Evolutionary conservation across 768 basidiomycete genomes (phyloP), one percentile per base, ranked within the genome.

Genomic region (Goffeauzyma gilvescens): DNA sequence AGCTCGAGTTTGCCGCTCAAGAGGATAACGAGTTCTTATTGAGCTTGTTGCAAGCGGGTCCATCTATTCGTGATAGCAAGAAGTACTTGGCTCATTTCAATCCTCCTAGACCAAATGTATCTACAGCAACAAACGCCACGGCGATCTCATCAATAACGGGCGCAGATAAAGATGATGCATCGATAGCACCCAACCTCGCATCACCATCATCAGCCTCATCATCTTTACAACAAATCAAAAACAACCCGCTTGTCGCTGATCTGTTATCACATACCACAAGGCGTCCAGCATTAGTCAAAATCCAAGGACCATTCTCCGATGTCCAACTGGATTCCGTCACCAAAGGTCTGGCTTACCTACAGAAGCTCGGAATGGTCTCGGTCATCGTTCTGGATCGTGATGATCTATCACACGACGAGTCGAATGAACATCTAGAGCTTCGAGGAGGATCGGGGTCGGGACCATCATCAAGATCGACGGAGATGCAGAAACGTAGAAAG

Each of bases 11-110:
- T n/a, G n/a, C n/a, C n/a, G n/a, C n/a, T n/a, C n/a, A 96, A 86
- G n/a, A n/a, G n/a, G n/a, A n/a, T n/a, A n/a, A n/a, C n/a, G 93
- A 96, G 61, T 89, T 98, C 57, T 87, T 98, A 57, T 67, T 96
- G 43, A 93, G 89, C 24, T 81, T 98, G 55, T 71, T 98, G 39
- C 78, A 81, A 41, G 79, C 93, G 22, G 85, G 82, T 48, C 90
- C 93, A 10, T 95, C 90, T 2, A 64, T 79, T 40, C 71, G 93
- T 50, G 93, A 98, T 60, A 79, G 87, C 22, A 78, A 77, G 41
- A 79, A 79, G 1, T 98, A 93, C 63, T 72, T 93, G 8, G 80
- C 78, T 22, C 83, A 78, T n/a, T 96, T 98, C 61, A 81, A 81
- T 6, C 73, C 75, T 15, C 74, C 75, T n/a, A 25, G 51, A 2